Evolutionary conservation across 2,329 filamentous ascomycete genomes (phyloP).

Genomic region (Plectosphaerella sp.): DNA sequence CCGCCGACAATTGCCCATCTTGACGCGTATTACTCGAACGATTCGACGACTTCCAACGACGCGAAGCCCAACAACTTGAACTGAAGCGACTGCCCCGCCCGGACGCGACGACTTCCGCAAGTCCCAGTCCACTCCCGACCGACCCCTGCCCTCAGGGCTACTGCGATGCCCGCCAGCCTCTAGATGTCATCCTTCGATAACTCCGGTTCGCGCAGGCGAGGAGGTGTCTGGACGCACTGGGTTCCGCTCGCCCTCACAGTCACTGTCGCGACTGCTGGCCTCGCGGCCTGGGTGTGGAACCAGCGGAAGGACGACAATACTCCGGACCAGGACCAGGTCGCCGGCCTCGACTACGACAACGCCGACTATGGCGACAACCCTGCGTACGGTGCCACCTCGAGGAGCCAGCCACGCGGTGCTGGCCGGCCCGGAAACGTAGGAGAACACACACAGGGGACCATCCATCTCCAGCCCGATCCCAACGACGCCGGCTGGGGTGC

Average conservation of each 20-base stretch:
- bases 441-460: conserved; percentile 39
- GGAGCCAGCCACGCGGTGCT: conserved; percentile 16
- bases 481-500: conserved; percentile 54
- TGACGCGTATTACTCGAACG: neutral
- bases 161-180: conserved; percentile 14
- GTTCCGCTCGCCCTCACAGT: conserved; percentile 83
- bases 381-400: conserved; percentile 38
- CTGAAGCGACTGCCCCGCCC: too few species aligned
- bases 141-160: conserved; percentile 1
- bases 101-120: neutral
- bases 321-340: conserved; percentile 46
- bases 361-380: conserved; percentile 51
- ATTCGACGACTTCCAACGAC: neutral
- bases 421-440: conserved; percentile 22
- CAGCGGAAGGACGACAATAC: conserved; percentile 75
- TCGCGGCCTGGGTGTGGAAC: conserved; percentile 92
- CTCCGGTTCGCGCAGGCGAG: conserved; percentile 49
- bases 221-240: conserved; percentile 73
- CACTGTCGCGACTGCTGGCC: conserved; percentile 78
- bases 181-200: conserved; percentile 62
- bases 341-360: conserved; percentile 41
- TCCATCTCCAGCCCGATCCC: conserved; percentile 24
- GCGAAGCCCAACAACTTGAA: neutral
- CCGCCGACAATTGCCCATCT: neutral
- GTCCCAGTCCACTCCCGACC: neutral